Percentiles rank a stretch among this genome's conserved stretches.
phyloP scores from a whole-genome alignment of 2,329 filamentous ascomycete species.

The Leptographium flavum region DNA sequence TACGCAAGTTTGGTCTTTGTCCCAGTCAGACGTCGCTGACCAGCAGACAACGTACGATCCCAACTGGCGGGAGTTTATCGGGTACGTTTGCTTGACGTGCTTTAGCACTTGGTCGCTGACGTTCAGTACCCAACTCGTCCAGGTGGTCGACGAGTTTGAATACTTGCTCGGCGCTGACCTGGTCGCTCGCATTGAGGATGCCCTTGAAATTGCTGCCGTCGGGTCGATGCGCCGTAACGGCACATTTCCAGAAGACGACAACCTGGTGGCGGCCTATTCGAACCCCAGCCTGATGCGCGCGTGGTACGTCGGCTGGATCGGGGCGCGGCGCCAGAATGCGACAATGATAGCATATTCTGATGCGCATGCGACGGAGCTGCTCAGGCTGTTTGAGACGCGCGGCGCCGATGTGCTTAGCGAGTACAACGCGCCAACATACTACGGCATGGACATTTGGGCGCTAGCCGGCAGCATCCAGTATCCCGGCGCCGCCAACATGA shows the following conservation, averaged over 20 bases:
- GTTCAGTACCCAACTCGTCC: slow-evolving; percentile 30
- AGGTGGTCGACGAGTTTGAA: slow-evolving; percentile 40
- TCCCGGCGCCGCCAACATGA: no score
- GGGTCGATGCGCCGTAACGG: no score
- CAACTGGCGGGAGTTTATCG: slow-evolving; percentile 51
- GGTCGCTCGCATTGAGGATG: no score
- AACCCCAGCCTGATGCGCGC: slow-evolving; percentile 41
- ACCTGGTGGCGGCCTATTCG: slow-evolving; percentile 37
- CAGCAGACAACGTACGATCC: slow-evolving; percentile 40
- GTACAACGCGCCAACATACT: slow-evolving; percentile 49
- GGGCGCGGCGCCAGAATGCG: slow-evolving; percentile 32
- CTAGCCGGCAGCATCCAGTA: no score
- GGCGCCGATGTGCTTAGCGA: slow-evolving; percentile 42
- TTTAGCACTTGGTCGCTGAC: slow-evolving; percentile 23
- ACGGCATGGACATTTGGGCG: slow-evolving; percentile 47
- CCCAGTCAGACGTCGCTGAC: slow-evolving; percentile 5
- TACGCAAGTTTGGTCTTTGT: neutral
- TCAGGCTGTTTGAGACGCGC: slow-evolving; percentile 43
- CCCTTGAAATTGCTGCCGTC: no score
- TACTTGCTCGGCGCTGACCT: no score
- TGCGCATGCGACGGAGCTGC: slow-evolving; percentile 36
- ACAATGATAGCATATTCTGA: slow-evolving; percentile 48
- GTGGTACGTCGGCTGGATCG: slow-evolving; percentile 44
- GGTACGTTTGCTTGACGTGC: slow-evolving; percentile 45
- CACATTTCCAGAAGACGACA: slow-evolving; percentile 46